Percentiles rank a stretch among this genome's conserved stretches.
phyloP scores from a whole-genome alignment of 306 rosid genomes.

The Trifolium fragiferum region DNA sequence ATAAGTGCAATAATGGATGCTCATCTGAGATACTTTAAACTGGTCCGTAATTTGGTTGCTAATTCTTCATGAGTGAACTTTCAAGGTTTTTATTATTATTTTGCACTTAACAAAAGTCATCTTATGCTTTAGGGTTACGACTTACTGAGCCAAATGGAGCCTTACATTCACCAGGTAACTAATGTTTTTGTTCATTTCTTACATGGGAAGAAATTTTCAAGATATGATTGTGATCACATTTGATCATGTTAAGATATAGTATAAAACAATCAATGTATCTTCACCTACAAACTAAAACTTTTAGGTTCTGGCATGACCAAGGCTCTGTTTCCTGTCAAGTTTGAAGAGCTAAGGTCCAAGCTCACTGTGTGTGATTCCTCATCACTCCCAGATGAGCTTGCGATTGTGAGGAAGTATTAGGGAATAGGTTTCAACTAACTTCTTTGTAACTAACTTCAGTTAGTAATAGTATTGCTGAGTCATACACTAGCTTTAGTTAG shows the following conservation, averaged over 20 bases:
- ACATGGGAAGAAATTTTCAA: neutral
- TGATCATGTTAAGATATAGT: slow-evolving; percentile 11
- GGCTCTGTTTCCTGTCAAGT: too few relatives aligned
- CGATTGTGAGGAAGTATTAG: too few relatives aligned
- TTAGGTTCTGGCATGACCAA: neutral
- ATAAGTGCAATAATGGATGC: slow-evolving; percentile 99
- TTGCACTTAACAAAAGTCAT: slow-evolving; percentile 44
- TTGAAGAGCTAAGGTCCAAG: too few relatives aligned
- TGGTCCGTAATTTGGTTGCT: slow-evolving; percentile 63
- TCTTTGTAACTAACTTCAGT: too few relatives aligned
- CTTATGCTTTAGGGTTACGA: slow-evolving; percentile 76
- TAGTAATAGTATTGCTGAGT: too few relatives aligned
- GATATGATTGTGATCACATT: slow-evolving; percentile 21
- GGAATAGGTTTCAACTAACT: too few relatives aligned
- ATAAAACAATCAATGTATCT: neutral
- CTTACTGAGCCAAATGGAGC: slow-evolving; percentile 90
- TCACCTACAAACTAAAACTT: slow-evolving; percentile 7
- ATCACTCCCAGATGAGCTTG: too few relatives aligned
- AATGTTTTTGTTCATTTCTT: slow-evolving; percentile 31
- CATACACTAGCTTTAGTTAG: too few relatives aligned
- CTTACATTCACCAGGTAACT: slow-evolving; percentile 93
- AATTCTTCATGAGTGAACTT: slow-evolving; percentile 36
- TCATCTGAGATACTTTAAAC: slow-evolving; percentile 94
- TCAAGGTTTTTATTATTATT: slow-evolving; percentile 25
- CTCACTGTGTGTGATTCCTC: too few relatives aligned